Conservation (phyloP, 345 rosid genomes). For the Crucihimalaya himalaica region DNA sequence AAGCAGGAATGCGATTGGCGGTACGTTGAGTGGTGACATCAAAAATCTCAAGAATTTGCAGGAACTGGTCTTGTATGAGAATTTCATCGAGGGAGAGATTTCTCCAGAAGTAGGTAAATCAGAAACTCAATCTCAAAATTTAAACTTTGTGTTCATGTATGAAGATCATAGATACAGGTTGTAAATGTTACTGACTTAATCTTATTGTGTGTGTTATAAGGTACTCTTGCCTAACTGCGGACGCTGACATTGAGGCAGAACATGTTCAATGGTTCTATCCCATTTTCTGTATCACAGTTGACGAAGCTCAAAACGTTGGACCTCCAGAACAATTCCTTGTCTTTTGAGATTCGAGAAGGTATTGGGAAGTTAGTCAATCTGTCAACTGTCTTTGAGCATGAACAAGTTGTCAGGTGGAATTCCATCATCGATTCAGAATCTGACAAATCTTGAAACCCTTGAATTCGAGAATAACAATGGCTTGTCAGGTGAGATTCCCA, state of each 20-base stretch:
- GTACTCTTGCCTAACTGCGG: slow-evolving; percentile 31
- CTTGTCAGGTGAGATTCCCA: slow-evolving; percentile 45
- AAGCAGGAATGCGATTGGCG: slow-evolving; percentile 24
- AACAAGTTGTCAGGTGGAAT: slow-evolving; percentile 44
- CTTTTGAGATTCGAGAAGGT: slow-evolving; percentile 42
- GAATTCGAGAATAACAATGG: slow-evolving; percentile 37
- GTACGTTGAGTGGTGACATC: slow-evolving; percentile 21
- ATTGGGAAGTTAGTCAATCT: slow-evolving; percentile 43
- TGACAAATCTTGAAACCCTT: slow-evolving; percentile 39
- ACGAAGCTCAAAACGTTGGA: slow-evolving; percentile 21
- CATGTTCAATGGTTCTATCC: slow-evolving; percentile 35
- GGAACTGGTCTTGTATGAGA: slow-evolving; percentile 27
- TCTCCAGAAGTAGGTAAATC: slow-evolving; percentile 35
- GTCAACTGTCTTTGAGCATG: slow-evolving; percentile 29
- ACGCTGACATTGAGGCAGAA: slow-evolving; percentile 27
- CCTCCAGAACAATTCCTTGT: slow-evolving; percentile 30
- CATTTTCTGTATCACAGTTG: slow-evolving; percentile 40
- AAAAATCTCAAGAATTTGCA: slow-evolving; percentile 34
- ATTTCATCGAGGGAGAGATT: slow-evolving; percentile 37
- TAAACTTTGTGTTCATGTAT: not conserved
- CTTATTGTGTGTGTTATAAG: not conserved
- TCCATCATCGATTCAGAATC: slow-evolving; percentile 39
- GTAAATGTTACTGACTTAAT: not conserved
- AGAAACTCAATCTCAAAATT: not conserved
- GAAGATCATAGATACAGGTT: not conserved